A percentile compares a stretch with the other conserved stretches of the same genome.
Conservation (phyloP, 345 rosid genomes). For the Rhizophora mangle region DNA sequence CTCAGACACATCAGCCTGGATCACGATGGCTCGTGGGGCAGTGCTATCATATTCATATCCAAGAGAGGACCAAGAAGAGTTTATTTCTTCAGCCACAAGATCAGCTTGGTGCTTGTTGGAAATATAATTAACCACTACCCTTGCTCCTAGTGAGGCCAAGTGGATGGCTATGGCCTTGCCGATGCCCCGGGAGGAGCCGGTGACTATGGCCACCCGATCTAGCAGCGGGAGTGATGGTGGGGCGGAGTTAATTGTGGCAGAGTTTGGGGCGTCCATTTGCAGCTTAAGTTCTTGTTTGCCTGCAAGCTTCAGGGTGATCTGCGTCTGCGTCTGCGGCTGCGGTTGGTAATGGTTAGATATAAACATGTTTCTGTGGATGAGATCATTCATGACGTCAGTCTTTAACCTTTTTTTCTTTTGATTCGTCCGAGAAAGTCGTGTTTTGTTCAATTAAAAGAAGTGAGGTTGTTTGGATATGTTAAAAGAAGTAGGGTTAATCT, state of each 20-base stretch:
- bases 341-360: too few relatives aligned
- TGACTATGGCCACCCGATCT: conserved; percentile 37
- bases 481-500: too few relatives aligned
- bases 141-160: conserved; percentile 35
- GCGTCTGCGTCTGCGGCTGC: neutral
- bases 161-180: conserved; percentile 38
- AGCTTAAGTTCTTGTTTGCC: neutral
- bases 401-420: too few relatives aligned
- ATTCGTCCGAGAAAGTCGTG: too few relatives aligned
- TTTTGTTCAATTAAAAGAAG: too few relatives aligned
- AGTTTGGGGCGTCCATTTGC: neutral
- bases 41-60: neutral
- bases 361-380: too few relatives aligned
- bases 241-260: neutral
- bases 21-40: conserved; percentile 21
- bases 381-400: too few relatives aligned
- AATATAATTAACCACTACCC: conserved; percentile 32
- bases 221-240: conserved; percentile 17
- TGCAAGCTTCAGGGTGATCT: neutral
- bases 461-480: too few relatives aligned
- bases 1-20: conserved; percentile 30
- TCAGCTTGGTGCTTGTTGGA: conserved; percentile 31
- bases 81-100: conserved; percentile 22
- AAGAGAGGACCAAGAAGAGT: conserved; percentile 9
- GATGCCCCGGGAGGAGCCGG: conserved; percentile 40